These are phyloP conservation scores for Picochlorum costavermella DNA, from an alignment of 139 green algal species.

Conservation along the genomic window DNA sequence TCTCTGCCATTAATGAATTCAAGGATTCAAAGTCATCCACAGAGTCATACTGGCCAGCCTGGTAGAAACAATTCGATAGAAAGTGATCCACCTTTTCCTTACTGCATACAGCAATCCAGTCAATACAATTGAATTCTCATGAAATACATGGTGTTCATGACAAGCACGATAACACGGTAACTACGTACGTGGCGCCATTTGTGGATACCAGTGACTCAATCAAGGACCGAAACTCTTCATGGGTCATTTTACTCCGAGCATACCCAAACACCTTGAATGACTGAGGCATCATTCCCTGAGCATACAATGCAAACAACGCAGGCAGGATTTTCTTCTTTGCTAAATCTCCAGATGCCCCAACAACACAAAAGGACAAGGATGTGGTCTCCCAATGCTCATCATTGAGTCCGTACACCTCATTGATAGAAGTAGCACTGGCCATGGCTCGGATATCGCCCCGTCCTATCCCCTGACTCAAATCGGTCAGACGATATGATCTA, in stretches of 20 bases:
- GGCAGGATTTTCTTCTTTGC: conserved; percentile 99
- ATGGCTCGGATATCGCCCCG: no score
- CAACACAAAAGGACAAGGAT: conserved; percentile 74
- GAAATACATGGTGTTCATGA: no score
- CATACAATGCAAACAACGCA: conserved; percentile 91
- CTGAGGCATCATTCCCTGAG: conserved; percentile 77
- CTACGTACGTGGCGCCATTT: conserved; percentile 2
- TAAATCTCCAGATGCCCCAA: conserved; percentile 92
- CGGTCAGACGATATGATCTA: no score
- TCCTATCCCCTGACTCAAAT: no score
- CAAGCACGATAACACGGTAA: no score
- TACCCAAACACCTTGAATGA: conserved; percentile 90
- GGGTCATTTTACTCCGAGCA: conserved; percentile 80
- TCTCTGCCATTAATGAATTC: conserved; percentile 45
- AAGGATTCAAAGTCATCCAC: conserved; percentile 65
- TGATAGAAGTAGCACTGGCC: no score
- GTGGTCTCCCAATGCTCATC: conserved; percentile 40
- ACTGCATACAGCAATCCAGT: conserved; percentile 38
- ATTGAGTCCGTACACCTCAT: conserved; percentile 28
- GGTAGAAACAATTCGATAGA: conserved; percentile 83
- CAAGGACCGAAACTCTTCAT: conserved; percentile 76
- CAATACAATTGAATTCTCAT: conserved; percentile 3
- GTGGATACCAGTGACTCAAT: conserved; percentile 80
- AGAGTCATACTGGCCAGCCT: conserved; percentile 63
- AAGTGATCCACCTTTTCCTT: conserved; percentile 68